Evolutionary conservation across 2,329 filamentous ascomycete genomes (phyloP).

Genomic region (Neoarthrinium moseri): DNA sequence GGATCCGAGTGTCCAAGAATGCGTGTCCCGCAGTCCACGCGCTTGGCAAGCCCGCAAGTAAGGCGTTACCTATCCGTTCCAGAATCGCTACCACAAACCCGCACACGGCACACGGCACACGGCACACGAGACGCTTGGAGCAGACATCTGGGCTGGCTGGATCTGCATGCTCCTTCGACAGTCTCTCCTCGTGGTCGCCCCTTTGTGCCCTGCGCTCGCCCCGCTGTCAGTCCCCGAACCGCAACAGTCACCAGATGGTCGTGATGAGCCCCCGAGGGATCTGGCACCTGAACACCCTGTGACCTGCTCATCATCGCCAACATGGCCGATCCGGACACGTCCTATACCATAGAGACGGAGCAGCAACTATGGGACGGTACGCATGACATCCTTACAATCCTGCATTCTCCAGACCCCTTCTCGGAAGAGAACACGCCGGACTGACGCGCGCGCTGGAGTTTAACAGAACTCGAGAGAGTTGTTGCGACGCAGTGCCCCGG

Average conservation of each 20-base stretch:
- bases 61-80: not conserved
- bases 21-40: not conserved
- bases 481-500: slow-evolving; percentile 42
- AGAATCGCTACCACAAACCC: not conserved
- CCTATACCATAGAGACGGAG: slow-evolving; percentile 71
- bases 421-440: too few relatives aligned
- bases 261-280: not conserved
- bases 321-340: slow-evolving; percentile 66
- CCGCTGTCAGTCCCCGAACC: not conserved
- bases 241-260: not conserved
- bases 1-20: not conserved
- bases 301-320: slow-evolving; percentile 19
- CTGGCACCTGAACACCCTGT: slow-evolving; percentile 2
- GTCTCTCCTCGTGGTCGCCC: too few relatives aligned
- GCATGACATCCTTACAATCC: slow-evolving; percentile 26
- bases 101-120: too few relatives aligned
- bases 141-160: too few relatives aligned
- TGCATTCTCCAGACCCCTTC: not conserved
- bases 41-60: not conserved
- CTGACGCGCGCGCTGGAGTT: too few relatives aligned
- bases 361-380: slow-evolving; percentile 88
- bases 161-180: too few relatives aligned
- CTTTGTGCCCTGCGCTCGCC: not conserved
- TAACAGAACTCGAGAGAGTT: slow-evolving; percentile 46
- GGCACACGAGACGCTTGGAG: too few relatives aligned